A percentile compares a stretch with the other conserved stretches of the same genome.
Evolutionary conservation across 1,284 basidiomycete genomes (phyloP).

Genomic region (Irpex sp.): DNA sequence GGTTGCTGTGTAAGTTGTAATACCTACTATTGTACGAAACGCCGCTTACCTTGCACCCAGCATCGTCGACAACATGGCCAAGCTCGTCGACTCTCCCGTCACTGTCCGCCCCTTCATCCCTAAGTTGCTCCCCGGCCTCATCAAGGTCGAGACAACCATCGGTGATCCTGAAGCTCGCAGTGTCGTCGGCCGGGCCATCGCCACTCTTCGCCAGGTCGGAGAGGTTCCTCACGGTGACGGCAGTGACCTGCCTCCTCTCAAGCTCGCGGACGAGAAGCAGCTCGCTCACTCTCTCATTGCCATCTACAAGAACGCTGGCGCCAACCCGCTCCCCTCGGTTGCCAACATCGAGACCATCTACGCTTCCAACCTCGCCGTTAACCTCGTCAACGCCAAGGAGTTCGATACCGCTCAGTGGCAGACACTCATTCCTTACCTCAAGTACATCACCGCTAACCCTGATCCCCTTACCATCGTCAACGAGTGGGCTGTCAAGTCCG

Average conservation of each 20-base stretch:
- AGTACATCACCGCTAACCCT: slow-evolving; percentile 61
- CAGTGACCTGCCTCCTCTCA: slow-evolving; percentile 84
- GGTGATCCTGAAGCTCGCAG: slow-evolving; percentile 95
- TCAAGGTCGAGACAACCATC: slow-evolving; percentile 90
- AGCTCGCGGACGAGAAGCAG: slow-evolving; percentile 66
- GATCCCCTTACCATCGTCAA: slow-evolving; percentile 70
- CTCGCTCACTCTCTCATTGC: slow-evolving; percentile 61
- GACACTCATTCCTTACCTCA: slow-evolving; percentile 74
- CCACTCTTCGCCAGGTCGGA: slow-evolving; percentile 90
- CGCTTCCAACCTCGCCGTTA: slow-evolving; percentile 76
- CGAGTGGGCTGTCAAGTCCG: slow-evolving; percentile 88
- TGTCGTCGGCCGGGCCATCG: slow-evolving; percentile 86
- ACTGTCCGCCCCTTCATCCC: slow-evolving; percentile 97
- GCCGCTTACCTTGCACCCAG: slow-evolving; percentile 34
- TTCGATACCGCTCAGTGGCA: slow-evolving; percentile 91
- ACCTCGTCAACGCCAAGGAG: slow-evolving; percentile 88
- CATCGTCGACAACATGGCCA: slow-evolving; percentile 98
- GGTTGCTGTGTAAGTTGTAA: slow-evolving; percentile 78
- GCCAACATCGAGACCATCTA: slow-evolving; percentile 68
- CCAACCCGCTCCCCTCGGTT: slow-evolving; percentile 47
- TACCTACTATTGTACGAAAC: slow-evolving; percentile 11
- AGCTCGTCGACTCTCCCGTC: slow-evolving; percentile 93
- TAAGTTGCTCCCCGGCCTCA: slow-evolving; percentile 89
- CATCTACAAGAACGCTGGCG: slow-evolving; percentile 84
- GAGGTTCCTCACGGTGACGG: slow-evolving; percentile 85